Evolutionary conservation across 2,329 filamentous ascomycete genomes (phyloP).

Genomic region (Phialemoniopsis sp.): DNA sequence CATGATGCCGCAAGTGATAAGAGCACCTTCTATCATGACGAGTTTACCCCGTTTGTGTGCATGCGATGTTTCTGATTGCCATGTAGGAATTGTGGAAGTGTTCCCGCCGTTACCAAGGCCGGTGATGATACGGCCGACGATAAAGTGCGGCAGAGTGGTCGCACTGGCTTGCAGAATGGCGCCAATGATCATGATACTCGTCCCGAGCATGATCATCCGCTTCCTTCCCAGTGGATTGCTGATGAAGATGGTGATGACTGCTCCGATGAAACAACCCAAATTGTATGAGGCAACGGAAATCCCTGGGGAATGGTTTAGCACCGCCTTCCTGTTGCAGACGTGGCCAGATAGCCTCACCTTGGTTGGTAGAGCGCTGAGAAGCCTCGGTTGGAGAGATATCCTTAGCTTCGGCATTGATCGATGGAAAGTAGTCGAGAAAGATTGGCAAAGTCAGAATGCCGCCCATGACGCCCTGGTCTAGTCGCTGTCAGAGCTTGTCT

Average conservation of each 20-base stretch:
- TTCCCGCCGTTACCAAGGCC: constrained; percentile 36
- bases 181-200: constrained; percentile 36
- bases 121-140: constrained; percentile 39
- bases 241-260: constrained; percentile 23
- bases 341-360: constrained; percentile 20
- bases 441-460: constrained; percentile 66
- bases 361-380: constrained; percentile 42
- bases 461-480: constrained; percentile 74
- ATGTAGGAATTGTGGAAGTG: constrained; percentile 47
- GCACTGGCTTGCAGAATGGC: constrained; percentile 34
- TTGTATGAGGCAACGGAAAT: constrained; percentile 28
- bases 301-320: constrained; percentile 9
- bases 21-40: constrained; percentile 56
- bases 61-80: constrained; percentile 56
- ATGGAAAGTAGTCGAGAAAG: constrained; percentile 52
- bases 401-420: constrained; percentile 41
- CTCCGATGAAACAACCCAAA: constrained; percentile 22
- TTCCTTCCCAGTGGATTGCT: constrained; percentile 35
- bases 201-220: constrained; percentile 33
- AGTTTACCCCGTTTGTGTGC: constrained; percentile 55
- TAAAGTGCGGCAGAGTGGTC: constrained; percentile 32
- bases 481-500: constrained; percentile 21
- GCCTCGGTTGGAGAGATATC: constrained; percentile 21
- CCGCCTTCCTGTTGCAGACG: not conserved
- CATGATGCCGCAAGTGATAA: constrained; percentile 54